Conservation (phyloP, 192 early-diverging fungal species). For the Rhizoclosmatium sp. region DNA sequence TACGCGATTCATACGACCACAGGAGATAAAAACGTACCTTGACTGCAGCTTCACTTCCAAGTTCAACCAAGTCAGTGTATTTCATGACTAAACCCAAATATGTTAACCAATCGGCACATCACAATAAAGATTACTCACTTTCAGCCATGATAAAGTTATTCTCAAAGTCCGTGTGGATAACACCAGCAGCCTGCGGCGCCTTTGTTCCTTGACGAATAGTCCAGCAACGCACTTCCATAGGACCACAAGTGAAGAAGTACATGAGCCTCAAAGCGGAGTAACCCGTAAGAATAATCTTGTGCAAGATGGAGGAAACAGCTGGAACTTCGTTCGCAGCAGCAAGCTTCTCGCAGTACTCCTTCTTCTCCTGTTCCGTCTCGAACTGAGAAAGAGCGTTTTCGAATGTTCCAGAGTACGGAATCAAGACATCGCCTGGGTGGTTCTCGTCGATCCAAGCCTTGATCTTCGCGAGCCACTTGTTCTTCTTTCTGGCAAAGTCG, state of each 20-base stretch:
- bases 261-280: constrained; percentile 86
- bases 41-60: constrained; percentile 86
- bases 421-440: constrained; percentile 85
- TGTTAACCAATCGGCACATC: no score
- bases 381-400: constrained; percentile 71
- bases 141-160: constrained; percentile 93
- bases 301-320: constrained; percentile 64
- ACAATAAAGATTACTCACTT: not conserved
- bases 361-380: constrained; percentile 63
- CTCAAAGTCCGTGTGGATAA: constrained; percentile 91
- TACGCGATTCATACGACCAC: not conserved
- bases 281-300: constrained; percentile 92
- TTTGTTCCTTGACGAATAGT: constrained; percentile 83
- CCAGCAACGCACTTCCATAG: constrained; percentile 92
- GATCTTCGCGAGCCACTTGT: constrained; percentile 91
- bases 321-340: constrained; percentile 62
- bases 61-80: constrained; percentile 85
- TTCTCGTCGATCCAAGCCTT: constrained; percentile 93
- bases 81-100: constrained; percentile 11
- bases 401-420: constrained; percentile 88
- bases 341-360: constrained; percentile 68
- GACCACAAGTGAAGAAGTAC: constrained; percentile 95
- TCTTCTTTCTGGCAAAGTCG: constrained; percentile 94
- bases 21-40: constrained; percentile 55
- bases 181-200: constrained; percentile 91